Conservation (phyloP, 495 filamentous ascomycete species). For the Daldinia concentrica region DNA sequence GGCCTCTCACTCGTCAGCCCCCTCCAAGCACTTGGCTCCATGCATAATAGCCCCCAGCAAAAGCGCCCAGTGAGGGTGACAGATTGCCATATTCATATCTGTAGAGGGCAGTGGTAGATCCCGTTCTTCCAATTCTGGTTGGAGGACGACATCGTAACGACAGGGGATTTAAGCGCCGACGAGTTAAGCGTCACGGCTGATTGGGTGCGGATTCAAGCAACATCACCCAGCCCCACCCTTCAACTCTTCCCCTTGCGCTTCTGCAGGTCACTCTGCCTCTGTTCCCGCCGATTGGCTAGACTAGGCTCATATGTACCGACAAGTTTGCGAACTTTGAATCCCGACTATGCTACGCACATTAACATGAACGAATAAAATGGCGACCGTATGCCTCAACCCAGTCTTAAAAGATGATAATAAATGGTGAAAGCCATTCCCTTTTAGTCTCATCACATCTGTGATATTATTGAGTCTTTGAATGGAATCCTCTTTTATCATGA, state of each 20-base stretch:
- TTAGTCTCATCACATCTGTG: conserved; percentile 28
- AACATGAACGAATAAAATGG: conserved; percentile 19
- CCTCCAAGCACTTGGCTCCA: conserved; percentile 44
- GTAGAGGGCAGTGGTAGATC: conserved; percentile 27
- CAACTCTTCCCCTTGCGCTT: conserved; percentile 20
- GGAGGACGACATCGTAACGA: conserved; percentile 27
- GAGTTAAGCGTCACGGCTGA: conserved; percentile 26
- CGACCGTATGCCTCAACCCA: conserved; percentile 7
- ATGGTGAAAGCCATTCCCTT: conserved; percentile 34
- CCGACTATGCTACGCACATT: conserved; percentile 13
- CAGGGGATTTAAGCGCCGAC: conserved; percentile 43
- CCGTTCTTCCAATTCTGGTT: conserved; percentile 40
- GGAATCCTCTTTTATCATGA: conserved; percentile 16
- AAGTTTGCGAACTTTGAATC: conserved; percentile 18
- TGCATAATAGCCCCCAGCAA: conserved; percentile 50
- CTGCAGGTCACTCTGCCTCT: conserved; percentile 40
- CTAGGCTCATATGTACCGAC: conserved; percentile 9
- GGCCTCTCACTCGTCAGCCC: conserved; percentile 50
- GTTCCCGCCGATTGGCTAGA: conserved; percentile 34
- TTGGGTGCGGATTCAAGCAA: conserved; percentile 29
- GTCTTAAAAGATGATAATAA: conserved; percentile 26
- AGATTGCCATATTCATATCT: conserved; percentile 42
- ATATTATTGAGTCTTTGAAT: conserved; percentile 22
- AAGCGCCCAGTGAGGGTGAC: conserved; percentile 49
- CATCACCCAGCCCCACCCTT: conserved; percentile 37